These are phyloP conservation scores for Pouteria campechiana DNA, from an alignment of 179 eudicot genomes.

Conservation along the genomic window DNA sequence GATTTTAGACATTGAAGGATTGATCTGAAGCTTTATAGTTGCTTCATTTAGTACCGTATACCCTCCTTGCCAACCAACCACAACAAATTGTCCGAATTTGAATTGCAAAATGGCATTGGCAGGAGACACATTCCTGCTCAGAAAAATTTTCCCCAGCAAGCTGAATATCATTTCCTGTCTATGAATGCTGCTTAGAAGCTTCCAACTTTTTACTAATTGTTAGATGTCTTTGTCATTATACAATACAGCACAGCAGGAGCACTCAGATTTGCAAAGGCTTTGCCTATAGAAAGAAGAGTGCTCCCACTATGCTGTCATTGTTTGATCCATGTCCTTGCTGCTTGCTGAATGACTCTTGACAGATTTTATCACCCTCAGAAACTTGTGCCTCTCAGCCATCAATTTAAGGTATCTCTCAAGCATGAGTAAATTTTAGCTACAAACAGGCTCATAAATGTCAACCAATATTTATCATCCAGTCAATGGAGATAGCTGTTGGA, in stretches of 20 bases:
- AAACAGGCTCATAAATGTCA: too few relatives aligned
- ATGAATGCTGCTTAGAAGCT: too few relatives aligned
- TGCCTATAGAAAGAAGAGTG: too few relatives aligned
- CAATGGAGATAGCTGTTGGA: too few relatives aligned
- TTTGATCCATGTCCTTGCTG: conserved; percentile 34
- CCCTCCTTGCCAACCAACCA: conserved; percentile 31
- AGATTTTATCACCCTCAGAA: conserved; percentile 38
- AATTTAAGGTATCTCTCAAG: conserved; percentile 14
- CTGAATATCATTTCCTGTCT: conserved; percentile 38
- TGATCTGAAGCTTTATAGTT: conserved; percentile 42
- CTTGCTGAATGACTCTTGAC: conserved; percentile 40
- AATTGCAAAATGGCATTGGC: conserved; percentile 39
- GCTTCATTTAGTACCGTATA: conserved; percentile 39
- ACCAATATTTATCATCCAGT: too few relatives aligned
- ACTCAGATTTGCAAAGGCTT: too few relatives aligned
- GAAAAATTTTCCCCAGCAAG: conserved; percentile 26
- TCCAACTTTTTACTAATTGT: too few relatives aligned
- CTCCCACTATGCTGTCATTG: conserved; percentile 10
- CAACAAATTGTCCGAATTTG: conserved; percentile 55
- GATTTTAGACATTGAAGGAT: conserved; percentile 24
- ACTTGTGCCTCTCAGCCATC: conserved; percentile 45
- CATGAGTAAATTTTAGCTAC: too few relatives aligned
- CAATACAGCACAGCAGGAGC: too few relatives aligned
- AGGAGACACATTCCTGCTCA: conserved; percentile 9
- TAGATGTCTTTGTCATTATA: too few relatives aligned